Base-by-base conservation (phyloP, 441 rosid species). In the Dalechampia spathulata region DNA sequence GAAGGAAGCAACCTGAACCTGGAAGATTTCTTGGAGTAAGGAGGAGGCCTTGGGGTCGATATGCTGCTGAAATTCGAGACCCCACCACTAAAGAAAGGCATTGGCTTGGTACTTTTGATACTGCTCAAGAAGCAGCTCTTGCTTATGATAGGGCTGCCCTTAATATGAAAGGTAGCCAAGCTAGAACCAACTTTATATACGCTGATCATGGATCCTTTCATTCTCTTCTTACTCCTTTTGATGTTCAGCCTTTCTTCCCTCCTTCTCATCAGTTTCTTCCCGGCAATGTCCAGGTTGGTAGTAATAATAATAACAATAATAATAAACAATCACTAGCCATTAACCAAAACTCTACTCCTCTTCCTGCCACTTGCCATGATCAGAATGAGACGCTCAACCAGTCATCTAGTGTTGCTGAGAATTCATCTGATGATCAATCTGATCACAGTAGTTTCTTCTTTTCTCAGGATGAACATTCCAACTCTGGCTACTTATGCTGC, bases 61-160 rank as follows among this genome's bases (percentile, higher is more conserved):
- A 90, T 52, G 97, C 97, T 0, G 95, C 97, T 2, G 95, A 90
- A 69, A 86, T 90, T 16, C 68, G 97, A 63, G 93, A 90, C 81
- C 95, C 95, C 2, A 77, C 86, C 5, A 90, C 93, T n/a, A 90
- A 90, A 74, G 97, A 86, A 70, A 81, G 95, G 69, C 95, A 86
- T 52, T 90, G 97, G 95, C 88, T 82, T 5, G 97, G 95, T 43
- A 90, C 97, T 1, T 90, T 90, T 43, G 93, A 90, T 66, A 90
- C 97, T 15, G 97, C 97, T 48, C 90, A 86, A 17, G 97, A 86
- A 72, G 93, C 92, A 0, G 95, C 97, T 57, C 83, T 90, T 52
- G 95, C 95, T 44, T 90, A 86, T 65, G 97, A 90, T 54, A 75
- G 93, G 62, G 95, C 97, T 37, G 97, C 97, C 5, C 88, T 90